A percentile compares a stretch with the other conserved stretches of the same genome.
phyloP scores from a whole-genome alignment of 192 early-diverging fungal genomes.

The Mortierella antarctica region DNA sequence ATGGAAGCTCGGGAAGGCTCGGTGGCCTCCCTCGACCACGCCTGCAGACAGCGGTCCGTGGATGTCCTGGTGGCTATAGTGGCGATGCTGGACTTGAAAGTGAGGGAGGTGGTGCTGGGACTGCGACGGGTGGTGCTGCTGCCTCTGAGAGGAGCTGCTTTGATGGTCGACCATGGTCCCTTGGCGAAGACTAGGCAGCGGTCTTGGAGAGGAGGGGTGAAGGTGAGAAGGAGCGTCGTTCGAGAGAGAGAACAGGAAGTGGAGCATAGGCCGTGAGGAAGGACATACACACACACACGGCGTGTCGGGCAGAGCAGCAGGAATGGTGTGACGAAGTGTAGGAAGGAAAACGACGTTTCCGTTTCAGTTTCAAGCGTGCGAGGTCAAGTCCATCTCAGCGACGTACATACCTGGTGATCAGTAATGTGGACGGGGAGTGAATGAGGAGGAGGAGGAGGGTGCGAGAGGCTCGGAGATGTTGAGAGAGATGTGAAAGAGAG shows the following conservation, averaged over 20 bases:
- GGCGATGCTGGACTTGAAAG: conserved; percentile 22
- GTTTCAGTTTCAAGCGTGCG: too few relatives aligned
- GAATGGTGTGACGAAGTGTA: background rate
- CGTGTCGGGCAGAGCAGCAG: background rate
- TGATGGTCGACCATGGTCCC: conserved; percentile 35
- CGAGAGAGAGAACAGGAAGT: background rate
- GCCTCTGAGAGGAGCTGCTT: conserved; percentile 2
- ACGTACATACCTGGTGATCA: too few relatives aligned
- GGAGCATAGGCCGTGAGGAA: too few relatives aligned
- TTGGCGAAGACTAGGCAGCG: background rate
- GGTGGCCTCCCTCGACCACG: conserved; percentile 41
- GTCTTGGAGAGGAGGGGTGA: background rate
- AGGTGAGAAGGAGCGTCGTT: background rate
- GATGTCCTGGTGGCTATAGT: conserved; percentile 35
- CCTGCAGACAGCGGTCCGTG: conserved; percentile 46
- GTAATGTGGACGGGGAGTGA: too few relatives aligned
- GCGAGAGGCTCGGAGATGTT: background rate
- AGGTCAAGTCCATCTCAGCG: too few relatives aligned
- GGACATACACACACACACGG: background rate
- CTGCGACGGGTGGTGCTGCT: conserved; percentile 8
- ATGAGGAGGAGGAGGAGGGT: conserved; percentile 1
- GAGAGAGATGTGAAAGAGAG: background rate
- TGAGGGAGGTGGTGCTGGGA: conserved; percentile 16
- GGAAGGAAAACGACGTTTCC: too few relatives aligned
- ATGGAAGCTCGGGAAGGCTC: conserved; percentile 40